Base-by-base conservation (phyloP, 306 rosid species). In the Myrica gale region DNA sequence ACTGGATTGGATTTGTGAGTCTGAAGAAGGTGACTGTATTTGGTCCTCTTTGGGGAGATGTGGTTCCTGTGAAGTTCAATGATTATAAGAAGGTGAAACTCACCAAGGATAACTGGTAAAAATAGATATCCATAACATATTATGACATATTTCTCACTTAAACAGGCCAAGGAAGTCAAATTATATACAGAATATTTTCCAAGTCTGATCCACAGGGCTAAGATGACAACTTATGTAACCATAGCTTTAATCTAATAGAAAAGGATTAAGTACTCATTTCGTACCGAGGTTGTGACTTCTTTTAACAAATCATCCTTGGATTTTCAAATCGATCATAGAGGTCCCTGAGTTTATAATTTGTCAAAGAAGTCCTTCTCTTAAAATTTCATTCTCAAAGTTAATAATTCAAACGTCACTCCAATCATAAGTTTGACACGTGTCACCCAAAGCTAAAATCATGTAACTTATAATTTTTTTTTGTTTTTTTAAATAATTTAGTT, bases 1-100 rank as follows among this genome's bases (percentile, higher is more conserved):
- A 15, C 54, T 70, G 6, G 97, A 82, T 85, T 81, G 80, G 52
- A 80, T 13, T 55, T 53, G 55, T 41, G 85, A 75, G 73, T 89
- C 88, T 55, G 81, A 81, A 60, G 76, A 82, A 65, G 67, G 82
- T 76, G 83, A 61, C 53, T 83, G 82, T 61, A 79, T 75, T 75
- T 76, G 74, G 21, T 58, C 76, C 69, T 80, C 79, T 89, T 84
- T 81, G 79, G 57, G 83, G 66, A 76, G 73, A 65, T 54, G 72
- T 83, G 88, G 79, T 51, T 87, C 90, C 92, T 87, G 72, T 37
- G 43, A 73, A 73, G 67, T 78, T 74, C 68, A 61, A n/a, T 71
- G 16, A 69, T 68, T 53, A 78, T 46, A 74, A 83, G 54, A 84
- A 43, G 77, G 71, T 32, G 50, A 68, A 50, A 32, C 45, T 56